These are phyloP conservation scores for Diplodia sapinea DNA, from an alignment of 2,329 filamentous ascomycete species.

Conservation along the genomic window DNA sequence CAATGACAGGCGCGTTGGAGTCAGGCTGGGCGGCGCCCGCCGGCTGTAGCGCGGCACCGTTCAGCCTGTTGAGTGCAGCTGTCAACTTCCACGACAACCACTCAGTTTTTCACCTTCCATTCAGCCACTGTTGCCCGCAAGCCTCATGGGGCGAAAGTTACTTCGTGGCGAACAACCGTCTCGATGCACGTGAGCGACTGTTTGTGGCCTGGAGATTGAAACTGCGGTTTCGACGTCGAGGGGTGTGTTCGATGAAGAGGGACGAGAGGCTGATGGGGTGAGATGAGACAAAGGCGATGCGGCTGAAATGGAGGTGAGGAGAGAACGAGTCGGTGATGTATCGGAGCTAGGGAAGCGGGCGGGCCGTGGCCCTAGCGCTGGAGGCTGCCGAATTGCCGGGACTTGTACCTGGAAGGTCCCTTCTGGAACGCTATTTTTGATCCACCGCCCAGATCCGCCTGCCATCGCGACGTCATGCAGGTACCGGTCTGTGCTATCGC, in stretches of 20 bases:
- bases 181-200: too few species aligned
- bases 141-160: too few species aligned
- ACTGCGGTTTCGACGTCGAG: too few species aligned
- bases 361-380: constrained; percentile 7
- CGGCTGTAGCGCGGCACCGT: too few species aligned
- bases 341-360: not conserved
- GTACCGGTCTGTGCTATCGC: not conserved
- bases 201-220: too few species aligned
- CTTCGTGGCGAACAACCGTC: too few species aligned
- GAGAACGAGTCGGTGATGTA: not conserved
- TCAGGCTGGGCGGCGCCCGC: too few species aligned
- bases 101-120: too few species aligned
- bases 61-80: too few species aligned
- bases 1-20: too few species aligned
- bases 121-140: too few species aligned
- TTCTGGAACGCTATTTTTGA: constrained; percentile 13
- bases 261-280: not conserved
- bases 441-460: constrained; percentile 8
- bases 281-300: not conserved
- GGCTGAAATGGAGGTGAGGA: not conserved
- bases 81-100: too few species aligned
- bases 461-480: constrained; percentile 3
- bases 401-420: not conserved
- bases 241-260: not conserved
- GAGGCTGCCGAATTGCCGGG: constrained; percentile 4